phyloP scores from a whole-genome alignment of 2,329 filamentous ascomycete genomes.

The Ascochyta pisi region DNA sequence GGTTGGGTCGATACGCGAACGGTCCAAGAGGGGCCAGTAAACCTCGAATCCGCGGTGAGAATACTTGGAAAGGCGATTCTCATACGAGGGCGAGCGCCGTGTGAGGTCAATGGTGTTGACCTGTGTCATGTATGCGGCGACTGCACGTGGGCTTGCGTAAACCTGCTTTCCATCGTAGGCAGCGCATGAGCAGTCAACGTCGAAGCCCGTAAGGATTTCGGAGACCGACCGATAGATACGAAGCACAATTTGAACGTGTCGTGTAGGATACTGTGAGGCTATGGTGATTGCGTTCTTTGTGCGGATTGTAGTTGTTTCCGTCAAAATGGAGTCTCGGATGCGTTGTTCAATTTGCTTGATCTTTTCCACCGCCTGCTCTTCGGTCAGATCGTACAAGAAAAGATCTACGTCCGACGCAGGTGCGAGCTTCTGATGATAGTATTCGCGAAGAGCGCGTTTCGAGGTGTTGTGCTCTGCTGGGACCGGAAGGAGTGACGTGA shows the following conservation, averaged over 20 bases:
- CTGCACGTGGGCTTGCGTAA: constrained; percentile 76
- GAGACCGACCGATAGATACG: constrained; percentile 84
- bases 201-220: constrained; percentile 86
- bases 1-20: constrained; percentile 79
- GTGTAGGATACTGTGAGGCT: constrained; percentile 80
- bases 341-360: constrained; percentile 80
- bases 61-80: constrained; percentile 83
- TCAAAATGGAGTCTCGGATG: constrained; percentile 78
- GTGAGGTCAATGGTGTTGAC: constrained; percentile 80
- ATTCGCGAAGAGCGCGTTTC: constrained; percentile 57
- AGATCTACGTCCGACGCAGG: constrained; percentile 88
- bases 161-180: constrained; percentile 84
- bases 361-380: constrained; percentile 80
- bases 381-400: constrained; percentile 80
- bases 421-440: constrained; percentile 81
- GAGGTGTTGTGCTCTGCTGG: constrained; percentile 58
- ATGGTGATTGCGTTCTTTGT: constrained; percentile 91
- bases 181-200: constrained; percentile 83
- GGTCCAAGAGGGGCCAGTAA: constrained; percentile 77
- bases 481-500: constrained; percentile 75
- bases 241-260: constrained; percentile 85
- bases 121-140: constrained; percentile 82
- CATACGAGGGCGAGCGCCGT: constrained; percentile 83
- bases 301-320: constrained; percentile 82
- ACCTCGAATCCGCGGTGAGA: constrained; percentile 85